phyloP scores from a whole-genome alignment of 176 grass and related monocot species.

The Pontederia crassipes region DNA sequence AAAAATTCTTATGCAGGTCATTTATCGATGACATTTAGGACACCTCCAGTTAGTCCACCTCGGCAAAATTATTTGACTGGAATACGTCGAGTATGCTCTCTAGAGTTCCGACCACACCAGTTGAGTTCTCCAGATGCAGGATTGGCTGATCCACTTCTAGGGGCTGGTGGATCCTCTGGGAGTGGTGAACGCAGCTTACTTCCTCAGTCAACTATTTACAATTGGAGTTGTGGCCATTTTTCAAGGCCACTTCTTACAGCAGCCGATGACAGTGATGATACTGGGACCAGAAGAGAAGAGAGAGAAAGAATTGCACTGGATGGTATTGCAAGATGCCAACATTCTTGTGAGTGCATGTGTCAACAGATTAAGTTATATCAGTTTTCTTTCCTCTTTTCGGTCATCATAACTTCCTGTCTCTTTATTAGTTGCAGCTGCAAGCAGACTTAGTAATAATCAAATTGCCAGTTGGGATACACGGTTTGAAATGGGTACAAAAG shows the following conservation, averaged over 20 bases:
- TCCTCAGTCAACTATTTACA: slow-evolving; percentile 82
- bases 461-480: slow-evolving; percentile 90
- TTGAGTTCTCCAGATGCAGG: slow-evolving; percentile 67
- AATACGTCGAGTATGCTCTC: slow-evolving; percentile 80
- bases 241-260: slow-evolving; percentile 73
- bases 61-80: slow-evolving; percentile 79
- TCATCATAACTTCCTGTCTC: not conserved
- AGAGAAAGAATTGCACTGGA: slow-evolving; percentile 60
- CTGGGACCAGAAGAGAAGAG: slow-evolving; percentile 69
- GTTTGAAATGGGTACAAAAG: slow-evolving; percentile 80
- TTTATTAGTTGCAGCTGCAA: slow-evolving; percentile 38
- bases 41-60: slow-evolving; percentile 93
- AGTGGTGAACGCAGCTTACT: slow-evolving; percentile 41
- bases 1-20: slow-evolving; percentile 37
- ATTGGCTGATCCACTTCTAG: slow-evolving; percentile 68
- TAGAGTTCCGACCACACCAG: slow-evolving; percentile 74
- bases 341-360: slow-evolving; percentile 62
- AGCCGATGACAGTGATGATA: slow-evolving; percentile 73
- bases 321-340: slow-evolving; percentile 72
- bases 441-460: slow-evolving; percentile 74
- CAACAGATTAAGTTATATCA: slow-evolving; percentile 5
- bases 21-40: slow-evolving; percentile 69
- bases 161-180: slow-evolving; percentile 31
- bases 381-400: slow-evolving; percentile 6
- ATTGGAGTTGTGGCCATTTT: slow-evolving; percentile 98